Conservation (phyloP, 352 stramenopile genomes). For the Globisporangium alternatum region DNA sequence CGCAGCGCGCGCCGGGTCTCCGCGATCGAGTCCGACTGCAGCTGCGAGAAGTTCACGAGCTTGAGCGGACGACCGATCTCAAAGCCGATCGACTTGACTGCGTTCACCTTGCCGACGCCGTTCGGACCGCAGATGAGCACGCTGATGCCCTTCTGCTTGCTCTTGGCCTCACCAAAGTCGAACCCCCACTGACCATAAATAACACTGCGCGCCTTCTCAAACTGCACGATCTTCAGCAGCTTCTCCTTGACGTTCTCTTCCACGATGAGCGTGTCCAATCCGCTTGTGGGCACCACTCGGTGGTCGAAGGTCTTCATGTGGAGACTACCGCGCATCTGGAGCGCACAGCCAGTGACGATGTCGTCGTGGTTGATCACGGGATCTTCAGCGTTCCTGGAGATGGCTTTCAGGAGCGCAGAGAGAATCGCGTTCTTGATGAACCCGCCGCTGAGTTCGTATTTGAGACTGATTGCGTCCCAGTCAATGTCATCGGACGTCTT, state of each 20-base stretch:
- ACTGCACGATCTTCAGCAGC: constrained; percentile 68
- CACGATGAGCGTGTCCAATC: constrained; percentile 72
- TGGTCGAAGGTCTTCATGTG: constrained; percentile 90
- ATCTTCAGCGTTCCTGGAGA: constrained; percentile 47
- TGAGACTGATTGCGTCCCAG: constrained; percentile 79
- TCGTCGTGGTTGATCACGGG: constrained; percentile 77
- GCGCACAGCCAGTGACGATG: constrained; percentile 71
- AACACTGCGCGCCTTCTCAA: constrained; percentile 82
- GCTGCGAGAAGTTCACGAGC: constrained; percentile 74
- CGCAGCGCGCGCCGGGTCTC: constrained; percentile 74
- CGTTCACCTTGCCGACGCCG: constrained; percentile 74
- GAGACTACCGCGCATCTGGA: constrained; percentile 86
- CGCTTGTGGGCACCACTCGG: constrained; percentile 72
- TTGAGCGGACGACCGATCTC: constrained; percentile 81
- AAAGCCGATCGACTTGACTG: constrained; percentile 79
- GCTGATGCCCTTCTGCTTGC: constrained; percentile 83
- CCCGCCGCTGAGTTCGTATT: constrained; percentile 87
- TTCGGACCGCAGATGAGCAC: constrained; percentile 66
- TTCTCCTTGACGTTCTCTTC: constrained; percentile 63
- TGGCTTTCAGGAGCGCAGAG: constrained; percentile 76
- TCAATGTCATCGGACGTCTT: constrained; percentile 67
- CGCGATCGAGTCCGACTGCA: constrained; percentile 69
- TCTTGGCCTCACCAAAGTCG: constrained; percentile 75
- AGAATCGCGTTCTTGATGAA: constrained; percentile 92
- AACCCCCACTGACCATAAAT: constrained; percentile 88